phyloP scores from a whole-genome alignment of 75 land plant species.

The Picea glauca region DNA sequence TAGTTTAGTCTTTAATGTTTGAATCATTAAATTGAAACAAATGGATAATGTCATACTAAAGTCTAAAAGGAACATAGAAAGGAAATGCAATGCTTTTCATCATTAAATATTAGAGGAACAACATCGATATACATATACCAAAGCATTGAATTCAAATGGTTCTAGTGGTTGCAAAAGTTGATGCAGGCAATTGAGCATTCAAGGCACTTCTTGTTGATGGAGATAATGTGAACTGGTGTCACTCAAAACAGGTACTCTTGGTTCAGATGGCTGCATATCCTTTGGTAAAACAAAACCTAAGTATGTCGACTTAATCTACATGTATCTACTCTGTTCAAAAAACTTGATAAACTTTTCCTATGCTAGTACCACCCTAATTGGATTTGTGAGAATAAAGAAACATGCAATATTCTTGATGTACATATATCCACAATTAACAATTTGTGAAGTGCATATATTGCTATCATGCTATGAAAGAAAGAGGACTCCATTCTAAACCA shows the following conservation, averaged over 20 bases:
- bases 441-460: too few relatives aligned
- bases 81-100: too few relatives aligned
- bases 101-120: too few relatives aligned
- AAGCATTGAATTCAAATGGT: too few relatives aligned
- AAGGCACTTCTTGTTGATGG: constrained; percentile 18
- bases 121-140: too few relatives aligned
- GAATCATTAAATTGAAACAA: too few relatives aligned
- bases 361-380: constrained; percentile 40
- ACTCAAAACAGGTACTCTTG: constrained; percentile 37
- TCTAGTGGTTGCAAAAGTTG: not conserved
- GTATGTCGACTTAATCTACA: constrained; percentile 31
- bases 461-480: too few relatives aligned
- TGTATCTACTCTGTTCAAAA: constrained; percentile 30
- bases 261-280: constrained; percentile 38
- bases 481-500: not conserved
- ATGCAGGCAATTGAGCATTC: constrained; percentile 7
- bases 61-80: too few relatives aligned
- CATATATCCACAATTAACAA: too few relatives aligned
- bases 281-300: constrained; percentile 38
- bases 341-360: constrained; percentile 48
- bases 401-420: too few relatives aligned
- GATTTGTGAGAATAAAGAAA: constrained; percentile 20
- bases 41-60: too few relatives aligned
- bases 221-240: constrained; percentile 28
- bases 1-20: too few relatives aligned